Conservation (phyloP, 1,284 basidiomycete species). For the Porogramme epimiltina region DNA sequence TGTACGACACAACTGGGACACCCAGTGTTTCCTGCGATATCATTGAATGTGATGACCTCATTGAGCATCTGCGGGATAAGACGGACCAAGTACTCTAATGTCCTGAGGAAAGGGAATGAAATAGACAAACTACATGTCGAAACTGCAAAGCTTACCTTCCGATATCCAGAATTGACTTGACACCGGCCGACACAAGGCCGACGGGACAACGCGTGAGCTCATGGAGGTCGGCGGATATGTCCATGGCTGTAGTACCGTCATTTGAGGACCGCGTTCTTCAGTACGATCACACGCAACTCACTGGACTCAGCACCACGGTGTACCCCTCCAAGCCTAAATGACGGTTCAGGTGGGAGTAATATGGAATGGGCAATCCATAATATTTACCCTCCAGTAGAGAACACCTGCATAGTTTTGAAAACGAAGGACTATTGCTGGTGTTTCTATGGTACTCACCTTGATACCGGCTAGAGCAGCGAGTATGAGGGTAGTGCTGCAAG, state of each 20-base stretch:
- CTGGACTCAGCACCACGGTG: constrained; percentile 91
- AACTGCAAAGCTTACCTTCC: constrained; percentile 55
- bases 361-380: neutral
- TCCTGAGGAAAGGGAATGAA: constrained; percentile 34
- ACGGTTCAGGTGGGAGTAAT: neutral
- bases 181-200: constrained; percentile 90
- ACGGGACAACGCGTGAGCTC: constrained; percentile 87
- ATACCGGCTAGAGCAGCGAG: constrained; percentile 85
- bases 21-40: constrained; percentile 87
- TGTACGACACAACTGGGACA: constrained; percentile 88
- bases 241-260: constrained; percentile 85
- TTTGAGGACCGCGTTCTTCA: no score
- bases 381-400: constrained; percentile 78
- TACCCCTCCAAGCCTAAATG: constrained; percentile 85
- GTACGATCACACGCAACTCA: constrained; percentile 38
- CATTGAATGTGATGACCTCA: neutral
- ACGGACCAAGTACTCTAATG: constrained; percentile 89
- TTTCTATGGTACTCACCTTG: constrained; percentile 47
- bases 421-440: no score
- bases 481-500: constrained; percentile 87
- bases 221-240: constrained; percentile 90
- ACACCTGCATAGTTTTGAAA: constrained; percentile 49
- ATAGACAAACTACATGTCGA: no score
- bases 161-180: constrained; percentile 96
- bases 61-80: neutral